Evolutionary conservation across 1,284 basidiomycete species (phyloP), one percentile per base, ranked within the genome.

Genomic region (Fomitopsis betulina): DNA sequence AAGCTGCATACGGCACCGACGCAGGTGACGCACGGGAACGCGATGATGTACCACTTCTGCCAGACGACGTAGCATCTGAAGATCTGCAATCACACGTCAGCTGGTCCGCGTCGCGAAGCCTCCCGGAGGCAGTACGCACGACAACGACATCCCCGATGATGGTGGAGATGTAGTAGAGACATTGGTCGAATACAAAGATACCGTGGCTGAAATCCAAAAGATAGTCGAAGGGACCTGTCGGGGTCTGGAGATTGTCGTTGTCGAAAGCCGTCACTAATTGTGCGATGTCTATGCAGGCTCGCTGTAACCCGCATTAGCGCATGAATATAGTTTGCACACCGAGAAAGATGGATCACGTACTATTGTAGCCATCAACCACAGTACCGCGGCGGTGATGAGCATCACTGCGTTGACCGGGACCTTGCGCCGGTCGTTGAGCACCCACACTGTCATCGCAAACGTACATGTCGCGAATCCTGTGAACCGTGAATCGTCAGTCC

Each of bases 391-490:
- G 12, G 43, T 23, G 13, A 25, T 2, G 10, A 57, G 38, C 55
- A 57, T 57, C 25, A 21, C 21, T 2, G 37, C 5, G 38, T 42
- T 43, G 13, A 42, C 55, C 8, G 27, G 38, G 30, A 33, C 3
- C 23, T 27, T 35, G 37, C 49, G 47, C 21, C 33, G 47, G 12
- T 33, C 25, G 10, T 13, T 30, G 6, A 57, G 39, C 8, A 52
- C 49, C 55, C 55, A 57, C 10, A 52, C 49, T 15, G 55, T 57
- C 49, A 52, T 52, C 13, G 21, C 55, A 35, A 57, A 57, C n/a
- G 51, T 40, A 37, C 49, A 57, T 40, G 38, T 57, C 19, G 55
- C 35, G 15, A 57, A 52, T 9, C 55, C 55, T 57, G 37, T 38
- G 19, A 21, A 33, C 49, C 52, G 37, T 38, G 19, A 23, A 33